A percentile compares a stretch with the other conserved stretches of the same genome.
Evolutionary conservation across 495 filamentous ascomycete species (phyloP).

Genomic region (Neurospora africana): DNA sequence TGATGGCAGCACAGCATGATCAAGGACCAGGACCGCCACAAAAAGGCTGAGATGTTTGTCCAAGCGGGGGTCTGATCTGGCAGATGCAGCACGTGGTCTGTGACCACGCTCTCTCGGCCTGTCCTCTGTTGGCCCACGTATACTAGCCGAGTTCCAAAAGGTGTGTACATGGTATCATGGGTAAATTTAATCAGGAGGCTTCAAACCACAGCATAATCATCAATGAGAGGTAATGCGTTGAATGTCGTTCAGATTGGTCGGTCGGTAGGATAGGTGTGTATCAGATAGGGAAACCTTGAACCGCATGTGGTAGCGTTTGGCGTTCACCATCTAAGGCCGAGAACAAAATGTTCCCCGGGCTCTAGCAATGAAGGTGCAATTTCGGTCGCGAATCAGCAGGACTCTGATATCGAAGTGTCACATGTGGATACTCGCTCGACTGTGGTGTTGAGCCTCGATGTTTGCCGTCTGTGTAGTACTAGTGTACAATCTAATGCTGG

Average conservation of each 20-base stretch:
- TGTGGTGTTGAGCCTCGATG: background rate
- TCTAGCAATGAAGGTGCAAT: background rate
- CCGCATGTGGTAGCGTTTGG: background rate
- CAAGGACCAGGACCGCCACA: background rate
- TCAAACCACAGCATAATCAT: too few species aligned
- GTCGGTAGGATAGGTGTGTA: background rate
- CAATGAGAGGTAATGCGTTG: too few species aligned
- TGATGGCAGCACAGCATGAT: background rate
- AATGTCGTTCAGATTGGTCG: background rate
- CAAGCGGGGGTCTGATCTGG: background rate
- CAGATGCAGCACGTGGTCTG: background rate
- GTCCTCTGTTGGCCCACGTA: background rate
- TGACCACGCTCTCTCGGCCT: background rate
- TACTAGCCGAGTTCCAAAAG: background rate
- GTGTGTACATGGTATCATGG: too few species aligned
- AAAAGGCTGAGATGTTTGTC: background rate
- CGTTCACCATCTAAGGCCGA: background rate
- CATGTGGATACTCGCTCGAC: background rate
- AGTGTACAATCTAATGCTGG: too few species aligned
- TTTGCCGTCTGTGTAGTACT: too few species aligned
- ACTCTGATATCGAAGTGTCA: background rate
- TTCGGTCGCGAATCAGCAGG: background rate
- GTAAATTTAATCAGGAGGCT: too few species aligned
- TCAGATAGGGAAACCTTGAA: background rate
- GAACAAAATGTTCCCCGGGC: background rate